Percentiles rank a stretch among this genome's conserved stretches.
phyloP scores from a whole-genome alignment of 129 eudicot genomes.

The Saussurea involucrata region DNA sequence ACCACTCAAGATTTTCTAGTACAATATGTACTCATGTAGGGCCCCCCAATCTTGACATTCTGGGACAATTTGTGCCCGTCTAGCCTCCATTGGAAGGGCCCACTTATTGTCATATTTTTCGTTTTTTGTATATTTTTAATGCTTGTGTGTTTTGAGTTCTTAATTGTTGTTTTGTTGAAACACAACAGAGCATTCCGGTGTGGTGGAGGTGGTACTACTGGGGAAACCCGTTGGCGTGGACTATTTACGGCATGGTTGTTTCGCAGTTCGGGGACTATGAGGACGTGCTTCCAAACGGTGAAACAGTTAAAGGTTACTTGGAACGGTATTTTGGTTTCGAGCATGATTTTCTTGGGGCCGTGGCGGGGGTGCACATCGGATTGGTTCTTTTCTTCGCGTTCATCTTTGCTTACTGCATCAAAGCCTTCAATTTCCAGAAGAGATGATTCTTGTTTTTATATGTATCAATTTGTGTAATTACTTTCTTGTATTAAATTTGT shows the following conservation, averaged over 20 bases:
- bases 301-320: slow-evolving; percentile 20
- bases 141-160: neutral
- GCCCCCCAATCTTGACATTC: too few relatives aligned
- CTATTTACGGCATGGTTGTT: slow-evolving; percentile 39
- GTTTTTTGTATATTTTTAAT: neutral
- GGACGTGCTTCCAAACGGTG: neutral
- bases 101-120: neutral
- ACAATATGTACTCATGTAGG: too few relatives aligned
- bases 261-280: slow-evolving; percentile 44
- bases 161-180: neutral
- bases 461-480: neutral
- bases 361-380: slow-evolving; percentile 30
- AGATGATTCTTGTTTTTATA: slow-evolving; percentile 13
- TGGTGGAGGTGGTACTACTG: slow-evolving; percentile 62
- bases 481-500: neutral
- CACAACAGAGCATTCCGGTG: slow-evolving; percentile 33
- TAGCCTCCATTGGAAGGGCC: too few relatives aligned
- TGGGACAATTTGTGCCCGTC: neutral
- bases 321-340: slow-evolving; percentile 30
- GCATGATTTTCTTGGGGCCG: slow-evolving; percentile 27
- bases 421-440: slow-evolving; percentile 40
- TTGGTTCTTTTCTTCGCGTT: slow-evolving; percentile 26
- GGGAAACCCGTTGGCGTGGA: slow-evolving; percentile 46
- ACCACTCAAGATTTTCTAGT: too few relatives aligned
- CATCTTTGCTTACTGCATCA: slow-evolving; percentile 37